Evolutionary conservation across 768 basidiomycete species (phyloP), one percentile per base, ranked within the genome.

Genomic region (Cystofilobasidium capitatum): DNA sequence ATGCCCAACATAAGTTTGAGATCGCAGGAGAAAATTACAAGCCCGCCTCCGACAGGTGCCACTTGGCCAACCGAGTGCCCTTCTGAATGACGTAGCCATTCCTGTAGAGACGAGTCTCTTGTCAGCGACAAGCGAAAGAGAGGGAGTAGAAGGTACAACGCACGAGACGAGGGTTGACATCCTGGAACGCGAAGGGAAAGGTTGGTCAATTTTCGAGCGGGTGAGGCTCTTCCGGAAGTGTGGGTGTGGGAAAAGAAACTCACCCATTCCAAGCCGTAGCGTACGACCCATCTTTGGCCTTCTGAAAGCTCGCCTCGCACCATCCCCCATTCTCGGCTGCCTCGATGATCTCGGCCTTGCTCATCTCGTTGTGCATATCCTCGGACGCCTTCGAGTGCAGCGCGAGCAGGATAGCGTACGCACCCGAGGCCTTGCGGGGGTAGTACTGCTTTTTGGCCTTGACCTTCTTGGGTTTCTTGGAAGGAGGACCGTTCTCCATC

Each of bases 261-360:
- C 17, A 68, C 66, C 61, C 47, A 33, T 68, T 68, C 66, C 66
- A 68, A 16, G 66, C 66, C 6, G 66, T 63, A 16, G 61, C 51
- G 16, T n/a, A 39, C 6, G 39, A n/a, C 12, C 36, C 33, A 7
- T 24, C 14, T 12, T 58, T 44, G 5, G 40, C 39, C 29, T 39
- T 58, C 3, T 20, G 5, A n/a, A 68, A 68, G 33, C 40, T 37
- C 16, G 37, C 44, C 0, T 36, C 24, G 16, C 20, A 68, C 66
- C 60, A 63, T 2, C 60, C 62, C 22, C 31, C 22, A 1, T 40
- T 44, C 61, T 62, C 62, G 31, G 61, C 61, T 3, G 40, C 49
- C 0, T 44, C 42, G 31, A 62, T 58, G 42, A 68, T 68, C 60
- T 68, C 61, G 7, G 36, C n/a, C 49, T 63, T 62, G 49, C 57